Evolutionary conservation across 208 protist genomes (phyloP).

Genomic region (Trypanosoma cruzi): DNA sequence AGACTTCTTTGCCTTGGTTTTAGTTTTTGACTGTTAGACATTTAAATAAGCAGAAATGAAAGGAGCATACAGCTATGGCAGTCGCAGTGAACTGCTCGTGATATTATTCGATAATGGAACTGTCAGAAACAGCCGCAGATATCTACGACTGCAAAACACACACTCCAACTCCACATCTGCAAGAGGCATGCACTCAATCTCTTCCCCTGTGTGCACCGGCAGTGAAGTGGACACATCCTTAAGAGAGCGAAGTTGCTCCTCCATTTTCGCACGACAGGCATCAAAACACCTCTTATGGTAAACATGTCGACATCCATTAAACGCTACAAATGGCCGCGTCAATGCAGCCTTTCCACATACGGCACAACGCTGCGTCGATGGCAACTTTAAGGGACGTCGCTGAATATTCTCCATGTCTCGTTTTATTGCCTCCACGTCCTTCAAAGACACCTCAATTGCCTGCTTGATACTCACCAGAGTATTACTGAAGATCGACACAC

Average conservation of each 20-base stretch:
- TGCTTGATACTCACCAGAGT: slow-evolving; percentile 20
- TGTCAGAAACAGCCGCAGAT: slow-evolving; percentile 23
- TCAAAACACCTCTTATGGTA: slow-evolving; percentile 53
- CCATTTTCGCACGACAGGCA: slow-evolving; percentile 16
- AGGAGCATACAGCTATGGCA: slow-evolving; percentile 24
- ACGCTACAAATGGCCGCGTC: slow-evolving; percentile 40
- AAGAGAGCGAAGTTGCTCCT: background rate
- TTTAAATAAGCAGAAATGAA: background rate
- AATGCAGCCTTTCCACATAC: slow-evolving; percentile 39
- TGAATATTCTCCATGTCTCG: slow-evolving; percentile 5
- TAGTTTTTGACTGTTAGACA: background rate
- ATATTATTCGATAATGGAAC: slow-evolving; percentile 22
- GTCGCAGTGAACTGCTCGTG: slow-evolving; percentile 4
- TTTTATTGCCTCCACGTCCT: slow-evolving; percentile 28
- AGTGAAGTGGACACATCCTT: background rate
- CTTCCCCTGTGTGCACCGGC: background rate
- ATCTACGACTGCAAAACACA: slow-evolving; percentile 27
- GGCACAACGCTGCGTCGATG: slow-evolving; percentile 16
- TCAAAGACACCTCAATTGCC: slow-evolving; percentile 27
- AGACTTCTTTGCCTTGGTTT: background rate
- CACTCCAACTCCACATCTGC: slow-evolving; percentile 21
- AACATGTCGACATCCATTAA: slow-evolving; percentile 44
- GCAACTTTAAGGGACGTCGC: slow-evolving; percentile 4
- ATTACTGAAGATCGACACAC: slow-evolving; percentile 31
- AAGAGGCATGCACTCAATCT: background rate